Evolutionary conservation across 2,329 filamentous ascomycete species (phyloP), one percentile per base, ranked within the genome.

Genomic region (Cladosporium sp.): DNA sequence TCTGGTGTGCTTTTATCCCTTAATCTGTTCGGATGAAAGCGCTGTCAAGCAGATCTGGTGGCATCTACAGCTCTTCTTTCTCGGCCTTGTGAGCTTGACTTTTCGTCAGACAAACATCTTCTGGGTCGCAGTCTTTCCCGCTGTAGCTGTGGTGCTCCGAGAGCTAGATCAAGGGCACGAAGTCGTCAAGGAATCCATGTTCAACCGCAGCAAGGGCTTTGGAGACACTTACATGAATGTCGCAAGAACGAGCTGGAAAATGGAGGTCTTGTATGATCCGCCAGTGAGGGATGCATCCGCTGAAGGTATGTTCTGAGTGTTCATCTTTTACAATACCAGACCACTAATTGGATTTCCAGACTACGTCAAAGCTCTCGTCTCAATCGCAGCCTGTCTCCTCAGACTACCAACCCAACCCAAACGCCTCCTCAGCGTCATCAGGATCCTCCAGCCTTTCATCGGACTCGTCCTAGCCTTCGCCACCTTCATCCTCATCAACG

Each of bases 41-140:
- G 33, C 7, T 1, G 25, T 50, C 7, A 43, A 43, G 6, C 35
- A 51, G 20, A 38, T 47, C 29, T 50, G 38, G 54, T 22, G 42
- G 57, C 20, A 43, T 33, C 12, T 60, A 7, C 49, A 54, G 8
- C 52, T 59, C 20, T 53, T 88, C 0, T 1, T 75, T 0, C 65
- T 85, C 5, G 90, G 90, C 0, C 55, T 88, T 0, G 55, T 79
- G 1, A 77, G 88, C 1, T 74, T 98, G 16, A 71, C 79, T 2
- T 93, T 95, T 74, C 78, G 93, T 19, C 93, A 98, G 68, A 98
- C 93, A 0, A 98, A 98, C 61, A 86, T 97, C 50, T 95, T 98
- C 65, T 98, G 93, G 93, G 84, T 91, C 0, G 85, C 88, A 1
- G 74, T 91, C 0, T 89, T 87, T 61, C 80, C 89, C 60, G 85